These are phyloP conservation scores for Penicillium argentinense DNA, from an alignment of 495 filamentous ascomycete species.

Conservation along the genomic window DNA sequence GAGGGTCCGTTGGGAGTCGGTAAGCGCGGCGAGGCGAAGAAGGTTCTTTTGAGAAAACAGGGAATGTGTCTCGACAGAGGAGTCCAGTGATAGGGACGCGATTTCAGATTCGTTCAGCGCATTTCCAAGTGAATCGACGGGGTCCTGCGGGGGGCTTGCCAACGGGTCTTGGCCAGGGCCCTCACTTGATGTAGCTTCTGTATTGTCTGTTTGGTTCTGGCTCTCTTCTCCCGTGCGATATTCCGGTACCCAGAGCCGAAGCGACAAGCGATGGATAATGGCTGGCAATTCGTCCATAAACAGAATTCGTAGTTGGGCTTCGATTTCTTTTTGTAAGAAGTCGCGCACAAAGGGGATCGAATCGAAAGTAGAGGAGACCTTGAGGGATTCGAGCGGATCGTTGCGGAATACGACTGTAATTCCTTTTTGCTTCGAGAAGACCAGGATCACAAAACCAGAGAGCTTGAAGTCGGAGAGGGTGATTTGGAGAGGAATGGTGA, in stretches of 20 bases:
- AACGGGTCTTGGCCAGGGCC: slow-evolving; percentile 70
- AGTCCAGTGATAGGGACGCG: slow-evolving; percentile 71
- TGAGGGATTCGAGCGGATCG: slow-evolving; percentile 95
- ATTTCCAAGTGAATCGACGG: slow-evolving; percentile 74
- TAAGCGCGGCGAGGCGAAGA: slow-evolving; percentile 70
- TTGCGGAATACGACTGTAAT: slow-evolving; percentile 96
- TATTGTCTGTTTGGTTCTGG: slow-evolving; percentile 28
- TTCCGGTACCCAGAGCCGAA: slow-evolving; percentile 87
- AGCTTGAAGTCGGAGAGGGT: slow-evolving; percentile 94
- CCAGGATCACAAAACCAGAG: slow-evolving; percentile 96
- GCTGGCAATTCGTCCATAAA: slow-evolving; percentile 98
- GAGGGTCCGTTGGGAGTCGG: slow-evolving; percentile 79
- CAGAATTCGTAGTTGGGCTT: slow-evolving; percentile 84
- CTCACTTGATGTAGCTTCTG: slow-evolving; percentile 25
- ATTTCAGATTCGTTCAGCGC: slow-evolving; percentile 71
- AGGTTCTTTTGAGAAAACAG: slow-evolving; percentile 92
- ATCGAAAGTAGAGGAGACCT: slow-evolving; percentile 98
- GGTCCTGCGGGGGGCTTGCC: slow-evolving; percentile 73
- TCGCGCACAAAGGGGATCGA: slow-evolving; percentile 97
- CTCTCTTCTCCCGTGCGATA: slow-evolving; percentile 65
- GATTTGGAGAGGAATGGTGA: slow-evolving; percentile 95
- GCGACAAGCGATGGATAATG: slow-evolving; percentile 89
- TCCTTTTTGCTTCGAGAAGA: slow-evolving; percentile 96
- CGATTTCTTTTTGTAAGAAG: slow-evolving; percentile 95
- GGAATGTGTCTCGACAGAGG: slow-evolving; percentile 71